A percentile compares a stretch with the other conserved stretches of the same genome.
Conservation (phyloP, 225 moss, liverwort and hornwort genomes). For the Marchantia paleacea region DNA sequence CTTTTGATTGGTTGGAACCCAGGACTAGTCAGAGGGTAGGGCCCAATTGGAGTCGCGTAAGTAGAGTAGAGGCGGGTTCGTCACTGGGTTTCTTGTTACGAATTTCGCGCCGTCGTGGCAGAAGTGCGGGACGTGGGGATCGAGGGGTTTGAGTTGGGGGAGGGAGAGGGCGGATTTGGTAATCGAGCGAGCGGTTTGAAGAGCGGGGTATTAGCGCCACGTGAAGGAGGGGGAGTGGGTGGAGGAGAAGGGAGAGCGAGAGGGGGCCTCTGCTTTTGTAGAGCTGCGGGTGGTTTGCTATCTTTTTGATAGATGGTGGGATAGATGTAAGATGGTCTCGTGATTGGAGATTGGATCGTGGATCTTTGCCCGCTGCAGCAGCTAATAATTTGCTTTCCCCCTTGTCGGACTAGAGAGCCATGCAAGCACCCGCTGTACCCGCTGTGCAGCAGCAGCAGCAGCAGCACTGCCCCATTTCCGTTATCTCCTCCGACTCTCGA, state of each 20-base stretch:
- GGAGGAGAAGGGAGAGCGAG: slow-evolving; percentile 9
- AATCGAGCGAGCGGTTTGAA: background rate
- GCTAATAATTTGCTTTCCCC: slow-evolving; percentile 14
- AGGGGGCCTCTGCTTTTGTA: slow-evolving; percentile 17
- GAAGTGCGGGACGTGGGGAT: background rate
- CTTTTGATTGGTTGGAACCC: too few relatives aligned
- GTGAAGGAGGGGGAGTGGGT: background rate
- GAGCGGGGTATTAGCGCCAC: background rate
- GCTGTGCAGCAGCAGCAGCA: slow-evolving; percentile 24
- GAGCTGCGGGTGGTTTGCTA: background rate
- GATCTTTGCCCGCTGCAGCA: slow-evolving; percentile 7
- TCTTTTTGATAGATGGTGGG: slow-evolving; percentile 18
- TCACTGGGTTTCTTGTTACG: too few relatives aligned
- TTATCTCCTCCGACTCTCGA: slow-evolving; percentile 5
- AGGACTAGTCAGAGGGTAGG: too few relatives aligned
- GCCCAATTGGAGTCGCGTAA: too few relatives aligned
- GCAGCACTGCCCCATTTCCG: background rate
- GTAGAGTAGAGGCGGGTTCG: too few relatives aligned
- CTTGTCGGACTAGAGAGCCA: slow-evolving; percentile 22
- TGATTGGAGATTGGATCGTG: slow-evolving; percentile 14
- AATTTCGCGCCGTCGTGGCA: slow-evolving; percentile 1
- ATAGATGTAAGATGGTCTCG: background rate
- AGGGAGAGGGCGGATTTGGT: background rate
- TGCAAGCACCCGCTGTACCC: slow-evolving; percentile 26
- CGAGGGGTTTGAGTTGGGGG: background rate